phyloP scores from a whole-genome alignment of 2,329 filamentous ascomycete genomes.

The Aureobasidium musti region DNA sequence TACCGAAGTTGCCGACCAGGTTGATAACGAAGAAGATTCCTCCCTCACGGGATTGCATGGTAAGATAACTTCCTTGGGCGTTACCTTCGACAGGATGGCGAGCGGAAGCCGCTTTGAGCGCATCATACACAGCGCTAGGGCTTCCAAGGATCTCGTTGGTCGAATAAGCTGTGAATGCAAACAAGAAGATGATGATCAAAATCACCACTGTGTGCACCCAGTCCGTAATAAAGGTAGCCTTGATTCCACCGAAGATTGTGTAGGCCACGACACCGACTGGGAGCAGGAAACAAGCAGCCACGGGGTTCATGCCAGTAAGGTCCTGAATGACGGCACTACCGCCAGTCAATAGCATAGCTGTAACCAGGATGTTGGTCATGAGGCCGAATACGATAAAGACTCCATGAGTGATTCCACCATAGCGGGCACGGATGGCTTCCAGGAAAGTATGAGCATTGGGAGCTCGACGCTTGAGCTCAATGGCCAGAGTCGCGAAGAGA shows the following conservation, averaged over 20 bases:
- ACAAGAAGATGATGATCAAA: conserved; percentile 81
- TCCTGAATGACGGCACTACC: conserved; percentile 73
- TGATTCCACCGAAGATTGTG: conserved; percentile 74
- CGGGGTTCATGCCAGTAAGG: conserved; percentile 72
- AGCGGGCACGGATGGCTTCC: conserved; percentile 79
- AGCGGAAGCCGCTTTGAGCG: conserved; percentile 67
- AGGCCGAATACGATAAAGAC: conserved; percentile 82
- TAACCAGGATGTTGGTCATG: conserved; percentile 77
- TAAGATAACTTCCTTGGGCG: conserved; percentile 77
- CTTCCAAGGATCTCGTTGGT: conserved; percentile 72
- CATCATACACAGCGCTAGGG: conserved; percentile 74
- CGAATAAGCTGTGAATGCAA: conserved; percentile 79
- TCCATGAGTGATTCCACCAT: conserved; percentile 70
- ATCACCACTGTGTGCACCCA: conserved; percentile 86
- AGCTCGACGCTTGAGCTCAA: conserved; percentile 82
- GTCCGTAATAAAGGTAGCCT: conserved; percentile 83
- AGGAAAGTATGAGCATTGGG: conserved; percentile 79
- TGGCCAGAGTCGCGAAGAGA: conserved; percentile 85
- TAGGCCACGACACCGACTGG: conserved; percentile 80
- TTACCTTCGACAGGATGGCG: conserved; percentile 78
- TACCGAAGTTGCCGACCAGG: conserved; percentile 79
- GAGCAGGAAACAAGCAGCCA: conserved; percentile 80
- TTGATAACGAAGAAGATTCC: conserved; percentile 84
- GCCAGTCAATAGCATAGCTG: conserved; percentile 84
- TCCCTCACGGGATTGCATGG: conserved; percentile 78